Evolutionary conservation across 495 filamentous ascomycete genomes (phyloP).

Genomic region (Aspergillus leporis): DNA sequence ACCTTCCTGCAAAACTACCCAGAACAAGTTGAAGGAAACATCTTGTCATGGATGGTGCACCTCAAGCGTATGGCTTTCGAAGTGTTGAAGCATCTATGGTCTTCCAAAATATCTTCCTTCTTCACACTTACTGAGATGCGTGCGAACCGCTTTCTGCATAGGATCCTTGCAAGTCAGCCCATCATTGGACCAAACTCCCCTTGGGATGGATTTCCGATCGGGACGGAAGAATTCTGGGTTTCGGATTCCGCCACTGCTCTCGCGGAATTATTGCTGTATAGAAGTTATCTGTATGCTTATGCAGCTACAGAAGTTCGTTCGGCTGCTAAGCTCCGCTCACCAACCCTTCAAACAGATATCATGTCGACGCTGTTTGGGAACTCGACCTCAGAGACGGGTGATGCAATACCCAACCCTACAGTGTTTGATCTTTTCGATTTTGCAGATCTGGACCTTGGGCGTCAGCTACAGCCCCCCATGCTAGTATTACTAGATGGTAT

Average conservation of each 20-base stretch:
- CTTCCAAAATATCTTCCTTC: conserved; percentile 72
- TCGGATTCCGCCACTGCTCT: conserved; percentile 62
- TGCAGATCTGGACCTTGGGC: conserved; percentile 64
- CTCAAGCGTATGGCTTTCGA: conserved; percentile 75
- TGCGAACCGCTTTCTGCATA: conserved; percentile 69
- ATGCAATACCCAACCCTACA: conserved; percentile 62
- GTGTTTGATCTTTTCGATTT: conserved; percentile 96
- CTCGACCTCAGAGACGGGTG: conserved; percentile 61
- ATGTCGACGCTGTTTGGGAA: conserved; percentile 77
- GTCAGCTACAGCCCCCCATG: conserved; percentile 46
- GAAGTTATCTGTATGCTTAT: conserved; percentile 78
- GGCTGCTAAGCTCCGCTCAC: conserved; percentile 66
- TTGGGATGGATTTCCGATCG: conserved; percentile 66
- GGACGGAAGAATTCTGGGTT: conserved; percentile 62
- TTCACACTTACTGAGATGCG: conserved; percentile 77
- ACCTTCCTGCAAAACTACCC: conserved; percentile 63
- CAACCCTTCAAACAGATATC: conserved; percentile 74
- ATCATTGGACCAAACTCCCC: conserved; percentile 60
- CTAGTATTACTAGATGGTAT: conserved; percentile 59
- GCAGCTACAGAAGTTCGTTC: conserved; percentile 78
- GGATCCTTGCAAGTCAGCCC: conserved; percentile 63
- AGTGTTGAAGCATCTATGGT: conserved; percentile 79
- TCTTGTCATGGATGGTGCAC: conserved; percentile 68
- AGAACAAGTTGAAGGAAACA: conserved; percentile 56
- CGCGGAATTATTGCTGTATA: conserved; percentile 70